These are phyloP conservation scores for Teunomyces aglyptinius DNA, from an alignment of 805 yeast genomes.

Conservation along the genomic window DNA sequence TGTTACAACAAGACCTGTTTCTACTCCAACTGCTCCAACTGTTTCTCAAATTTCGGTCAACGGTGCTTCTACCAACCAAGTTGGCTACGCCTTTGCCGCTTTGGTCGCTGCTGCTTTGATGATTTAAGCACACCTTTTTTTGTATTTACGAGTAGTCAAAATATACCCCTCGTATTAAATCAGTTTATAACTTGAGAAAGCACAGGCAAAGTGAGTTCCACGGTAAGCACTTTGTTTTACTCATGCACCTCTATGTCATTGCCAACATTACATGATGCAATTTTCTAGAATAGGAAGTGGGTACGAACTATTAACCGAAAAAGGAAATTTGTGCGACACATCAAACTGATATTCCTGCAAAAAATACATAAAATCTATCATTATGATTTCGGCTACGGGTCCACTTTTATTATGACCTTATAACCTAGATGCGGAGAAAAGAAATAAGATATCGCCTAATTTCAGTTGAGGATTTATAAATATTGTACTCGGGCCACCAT, in stretches of 20 bases:
- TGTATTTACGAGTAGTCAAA: background rate
- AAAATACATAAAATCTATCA: too few species aligned
- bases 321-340: conserved; percentile 1
- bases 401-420: background rate
- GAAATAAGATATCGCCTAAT: background rate
- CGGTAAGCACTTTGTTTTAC: too few species aligned
- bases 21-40: conserved; percentile 1
- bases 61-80: conserved; percentile 9
- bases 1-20: background rate
- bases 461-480: background rate
- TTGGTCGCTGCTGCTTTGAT: conserved; percentile 13
- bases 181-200: too few species aligned
- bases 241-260: too few species aligned
- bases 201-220: too few species aligned
- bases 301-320: background rate
- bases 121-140: conserved; percentile 4
- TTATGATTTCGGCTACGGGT: too few species aligned
- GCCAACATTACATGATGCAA: background rate
- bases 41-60: background rate
- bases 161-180: too few species aligned
- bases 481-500: background rate
- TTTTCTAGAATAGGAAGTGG: background rate
- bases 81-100: conserved; percentile 13
- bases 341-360: background rate
- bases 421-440: background rate